Base-by-base conservation (phyloP, 2,329 filamentous ascomycete species). In the Tympanopsis confertula region DNA sequence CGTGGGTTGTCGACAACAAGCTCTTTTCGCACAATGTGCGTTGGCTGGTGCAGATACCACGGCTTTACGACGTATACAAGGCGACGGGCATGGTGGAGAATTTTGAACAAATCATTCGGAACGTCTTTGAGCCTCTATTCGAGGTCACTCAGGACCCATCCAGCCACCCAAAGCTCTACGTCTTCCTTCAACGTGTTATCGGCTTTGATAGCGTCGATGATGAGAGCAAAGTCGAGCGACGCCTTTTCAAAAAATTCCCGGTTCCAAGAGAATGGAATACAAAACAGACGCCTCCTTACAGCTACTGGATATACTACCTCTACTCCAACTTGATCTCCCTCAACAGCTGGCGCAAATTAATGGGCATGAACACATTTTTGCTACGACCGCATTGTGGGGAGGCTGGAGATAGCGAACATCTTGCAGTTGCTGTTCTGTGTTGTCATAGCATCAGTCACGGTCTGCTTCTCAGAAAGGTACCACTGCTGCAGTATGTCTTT, bases 1-100 rank as follows among this genome's bases (percentile, higher is more conserved):
- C 84, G 3, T 98, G 91, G 91, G 87, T 98, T 5, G 78, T 96
- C n/a, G 88, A 96, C 64, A 94, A 96, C 66, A 95, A 95, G 62
- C 71, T 98, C 32, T 94, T 94, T 59, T 96, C 89, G 2, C 89
- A 91, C 54, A 98, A 98, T 55, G 86, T 98, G 36, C 83, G 91
- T 39, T 98, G 91, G 91, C 71, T 98, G 39, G 83, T 98, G 42
- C 91, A 98, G 55, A 81, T 98, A 14, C 91, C 91, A 39, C 84
- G 91, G 39, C 69, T 98, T 2, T 98, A 86, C 55, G 89, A 95
- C 53, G 86, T 98, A 41, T 98, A 95, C 67, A 95, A 94, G 62
- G 80, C 82, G 3, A 86, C 77, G 44, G 81, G 78, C 17, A 71
- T 93, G 51, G 88, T 96, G 82, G 73, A 83, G 39, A 86, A 81